A percentile compares a stretch with the other conserved stretches of the same genome.
phyloP scores from a whole-genome alignment of 2,329 filamentous ascomycete species.

The Fusarium sp. region DNA sequence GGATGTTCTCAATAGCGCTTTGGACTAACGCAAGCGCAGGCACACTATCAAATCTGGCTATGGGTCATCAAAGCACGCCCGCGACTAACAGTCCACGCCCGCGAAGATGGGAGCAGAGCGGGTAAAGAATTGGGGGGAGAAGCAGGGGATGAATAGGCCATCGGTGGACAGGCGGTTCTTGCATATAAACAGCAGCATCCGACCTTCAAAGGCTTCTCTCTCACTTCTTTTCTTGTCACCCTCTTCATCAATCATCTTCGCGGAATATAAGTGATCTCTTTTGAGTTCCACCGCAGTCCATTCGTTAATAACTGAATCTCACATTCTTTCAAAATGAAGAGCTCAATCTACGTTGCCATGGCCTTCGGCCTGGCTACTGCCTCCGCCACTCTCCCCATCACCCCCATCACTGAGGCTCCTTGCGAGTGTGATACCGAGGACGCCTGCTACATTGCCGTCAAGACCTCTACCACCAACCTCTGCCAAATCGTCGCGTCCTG shows the following conservation, averaged over 20 bases:
- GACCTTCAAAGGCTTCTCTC: slow-evolving; percentile 6
- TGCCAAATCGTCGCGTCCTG: neutral
- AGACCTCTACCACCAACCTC: accelerated
- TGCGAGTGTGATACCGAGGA: slow-evolving; percentile 25
- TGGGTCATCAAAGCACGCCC: slow-evolving; percentile 9
- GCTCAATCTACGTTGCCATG: slow-evolving; percentile 47
- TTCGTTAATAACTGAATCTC: slow-evolving; percentile 47
- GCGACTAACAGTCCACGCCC: slow-evolving; percentile 24
- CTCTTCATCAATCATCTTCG: slow-evolving; percentile 33
- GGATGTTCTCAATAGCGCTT: slow-evolving; percentile 35
- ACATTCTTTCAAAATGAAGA: slow-evolving; percentile 53
- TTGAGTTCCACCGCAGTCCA: slow-evolving; percentile 44
- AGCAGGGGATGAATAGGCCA: slow-evolving; percentile 12
- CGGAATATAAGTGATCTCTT: slow-evolving; percentile 43
- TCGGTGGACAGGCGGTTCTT: slow-evolving; percentile 12
- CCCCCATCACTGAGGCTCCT: neutral
- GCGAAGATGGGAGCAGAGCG: slow-evolving; percentile 11
- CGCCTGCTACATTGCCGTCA: slow-evolving; percentile 11
- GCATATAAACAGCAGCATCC: slow-evolving; percentile 43
- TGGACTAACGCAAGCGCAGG: slow-evolving; percentile 33
- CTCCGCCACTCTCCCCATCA: too few relatives aligned
- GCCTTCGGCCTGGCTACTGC: slow-evolving; percentile 49
- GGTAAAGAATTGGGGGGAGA: slow-evolving; percentile 6
- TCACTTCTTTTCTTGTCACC: slow-evolving; percentile 34
- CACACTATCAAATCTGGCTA: slow-evolving; percentile 29